Percentiles rank a stretch among this genome's conserved stretches.
Evolutionary conservation across 163 green algal species (phyloP).

Genomic region (Dunaliella salina): DNA sequence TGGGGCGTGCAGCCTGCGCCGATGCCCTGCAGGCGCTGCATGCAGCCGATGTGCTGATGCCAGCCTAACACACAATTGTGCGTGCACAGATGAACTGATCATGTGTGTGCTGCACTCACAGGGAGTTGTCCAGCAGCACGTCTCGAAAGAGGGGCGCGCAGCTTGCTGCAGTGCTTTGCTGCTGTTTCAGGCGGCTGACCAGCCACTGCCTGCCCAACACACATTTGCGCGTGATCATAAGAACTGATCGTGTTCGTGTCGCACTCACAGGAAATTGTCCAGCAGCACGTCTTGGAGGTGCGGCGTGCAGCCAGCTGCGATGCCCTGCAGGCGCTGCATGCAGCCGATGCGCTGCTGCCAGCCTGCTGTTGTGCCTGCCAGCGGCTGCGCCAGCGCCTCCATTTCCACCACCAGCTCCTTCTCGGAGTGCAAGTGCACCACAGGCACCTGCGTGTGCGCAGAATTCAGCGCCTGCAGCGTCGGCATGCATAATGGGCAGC

Average conservation of each 20-base stretch:
- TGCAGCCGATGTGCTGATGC: slow-evolving; percentile 51
- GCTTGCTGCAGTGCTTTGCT: slow-evolving; percentile 62
- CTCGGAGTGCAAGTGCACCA: slow-evolving; percentile 24
- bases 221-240: too few relatives aligned
- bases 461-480: too few relatives aligned
- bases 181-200: slow-evolving; percentile 55
- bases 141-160: slow-evolving; percentile 39
- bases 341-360: slow-evolving; percentile 60
- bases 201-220: slow-evolving; percentile 50
- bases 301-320: slow-evolving; percentile 55
- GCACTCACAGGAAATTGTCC: slow-evolving; percentile 10
- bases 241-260: background rate
- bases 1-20: slow-evolving; percentile 45
- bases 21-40: slow-evolving; percentile 67
- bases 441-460: background rate
- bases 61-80: slow-evolving; percentile 30
- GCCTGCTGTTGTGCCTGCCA: slow-evolving; percentile 40
- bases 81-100: too few relatives aligned
- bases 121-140: slow-evolving; percentile 23
- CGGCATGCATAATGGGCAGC: too few relatives aligned
- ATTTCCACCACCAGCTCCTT: slow-evolving; percentile 53
- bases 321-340: slow-evolving; percentile 62
- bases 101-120: background rate
- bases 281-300: slow-evolving; percentile 33
- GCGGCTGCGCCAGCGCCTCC: slow-evolving; percentile 34